Percentiles rank a stretch among this genome's conserved stretches.
Conservation (phyloP, 208 protist genomes). For the Wallacemonas sp. region DNA sequence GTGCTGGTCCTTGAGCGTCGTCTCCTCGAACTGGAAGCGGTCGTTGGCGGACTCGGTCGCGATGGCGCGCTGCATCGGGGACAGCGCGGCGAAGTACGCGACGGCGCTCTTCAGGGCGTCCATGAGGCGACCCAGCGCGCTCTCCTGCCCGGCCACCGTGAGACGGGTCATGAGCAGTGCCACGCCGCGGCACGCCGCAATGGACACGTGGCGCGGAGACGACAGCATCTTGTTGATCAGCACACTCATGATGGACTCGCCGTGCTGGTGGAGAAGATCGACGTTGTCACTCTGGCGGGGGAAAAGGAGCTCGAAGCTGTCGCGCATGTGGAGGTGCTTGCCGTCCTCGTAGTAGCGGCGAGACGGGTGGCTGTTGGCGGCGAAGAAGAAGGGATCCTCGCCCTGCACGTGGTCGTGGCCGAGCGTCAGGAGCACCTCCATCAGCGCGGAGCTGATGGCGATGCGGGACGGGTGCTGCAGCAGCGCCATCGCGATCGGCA, state of each 20-base stretch:
- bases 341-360: constrained; percentile 11
- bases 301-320: constrained; percentile 34
- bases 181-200: constrained; percentile 72
- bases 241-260: constrained; percentile 32
- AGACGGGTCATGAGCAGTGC: constrained; percentile 61
- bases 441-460: constrained; percentile 38
- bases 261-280: constrained; percentile 52
- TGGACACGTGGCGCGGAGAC: constrained; percentile 38
- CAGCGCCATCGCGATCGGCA: constrained; percentile 45
- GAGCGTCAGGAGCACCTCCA: constrained; percentile 70
- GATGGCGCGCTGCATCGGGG: constrained; percentile 70
- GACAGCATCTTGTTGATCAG: constrained; percentile 34
- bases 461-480: constrained; percentile 40
- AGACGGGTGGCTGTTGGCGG: constrained; percentile 14
- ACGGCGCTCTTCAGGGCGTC: constrained; percentile 38
- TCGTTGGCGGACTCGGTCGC: constrained; percentile 49
- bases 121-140: constrained; percentile 37
- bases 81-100: constrained; percentile 57
- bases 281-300: constrained; percentile 17
- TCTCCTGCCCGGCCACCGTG: constrained; percentile 34
- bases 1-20: constrained; percentile 60
- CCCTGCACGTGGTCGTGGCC: constrained; percentile 82
- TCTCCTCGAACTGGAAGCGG: constrained; percentile 60
- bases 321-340: constrained; percentile 5
- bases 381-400: constrained; percentile 66